Percentiles rank a stretch among this genome's conserved stretches.
Evolutionary conservation across 2,329 filamentous ascomycete genomes (phyloP).

Genomic region (Cordyceps javanica): DNA sequence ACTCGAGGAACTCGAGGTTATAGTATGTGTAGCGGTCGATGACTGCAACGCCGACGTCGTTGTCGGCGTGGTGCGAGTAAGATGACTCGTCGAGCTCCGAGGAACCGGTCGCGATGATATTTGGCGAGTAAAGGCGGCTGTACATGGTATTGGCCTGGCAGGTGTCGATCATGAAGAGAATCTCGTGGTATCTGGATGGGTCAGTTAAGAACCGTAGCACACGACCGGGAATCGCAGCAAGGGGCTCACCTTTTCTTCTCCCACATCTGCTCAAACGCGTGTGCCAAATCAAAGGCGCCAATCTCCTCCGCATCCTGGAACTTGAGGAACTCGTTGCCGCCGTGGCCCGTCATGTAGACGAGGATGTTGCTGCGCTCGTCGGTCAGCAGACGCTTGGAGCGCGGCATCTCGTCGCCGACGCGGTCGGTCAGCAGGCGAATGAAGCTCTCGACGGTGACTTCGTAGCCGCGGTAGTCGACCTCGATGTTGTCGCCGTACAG

Average conservation of each 20-base stretch:
- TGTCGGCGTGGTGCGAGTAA: conserved; percentile 96
- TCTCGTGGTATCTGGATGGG: conserved; percentile 72
- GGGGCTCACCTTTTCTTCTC: conserved; percentile 80
- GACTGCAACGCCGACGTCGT: conserved; percentile 94
- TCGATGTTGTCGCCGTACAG: conserved; percentile 98
- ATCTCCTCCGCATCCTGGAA: conserved; percentile 99
- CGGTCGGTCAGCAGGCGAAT: conserved; percentile 92
- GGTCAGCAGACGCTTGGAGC: conserved; percentile 87
- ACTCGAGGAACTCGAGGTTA: conserved; percentile 93
- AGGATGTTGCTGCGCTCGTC: conserved; percentile 95
- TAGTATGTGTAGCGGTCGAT: conserved; percentile 99
- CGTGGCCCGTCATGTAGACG: conserved; percentile 98
- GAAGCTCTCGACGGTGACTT: conserved; percentile 98
- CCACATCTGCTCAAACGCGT: conserved; percentile 99
- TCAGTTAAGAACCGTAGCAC: background rate
- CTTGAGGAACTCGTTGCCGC: conserved; percentile 95
- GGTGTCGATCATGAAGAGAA: conserved; percentile 99
- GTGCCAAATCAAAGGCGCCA: conserved; percentile 88
- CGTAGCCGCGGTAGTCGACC: conserved; percentile 95
- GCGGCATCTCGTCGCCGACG: conserved; percentile 87
- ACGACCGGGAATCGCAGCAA: background rate
- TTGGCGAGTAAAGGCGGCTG: conserved; percentile 94
- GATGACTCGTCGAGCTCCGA: conserved; percentile 93
- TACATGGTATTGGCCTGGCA: conserved; percentile 99
- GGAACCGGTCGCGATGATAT: conserved; percentile 96